Evolutionary conservation across 352 stramenopile genomes (phyloP), one percentile per base, ranked within the genome.

Genomic region (Elongisporangium anandrum): DNA sequence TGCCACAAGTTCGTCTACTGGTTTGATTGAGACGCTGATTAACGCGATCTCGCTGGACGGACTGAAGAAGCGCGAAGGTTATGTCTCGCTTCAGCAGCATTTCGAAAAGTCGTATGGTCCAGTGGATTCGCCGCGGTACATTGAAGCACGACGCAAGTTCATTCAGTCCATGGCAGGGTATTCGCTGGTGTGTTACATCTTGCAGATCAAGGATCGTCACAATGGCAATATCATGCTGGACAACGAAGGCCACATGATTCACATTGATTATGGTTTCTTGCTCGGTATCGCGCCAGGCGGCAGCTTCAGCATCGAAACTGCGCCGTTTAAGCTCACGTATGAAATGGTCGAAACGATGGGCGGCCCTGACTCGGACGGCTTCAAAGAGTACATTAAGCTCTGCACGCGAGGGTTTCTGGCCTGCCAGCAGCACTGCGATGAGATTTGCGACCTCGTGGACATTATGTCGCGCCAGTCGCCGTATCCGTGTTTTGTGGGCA

Each of bases 171-270:
- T 99, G 72, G 97, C 96, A 10, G 98, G 89, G 7, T 99, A 99
- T 81, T 99, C 95, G 47, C 79, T 99, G 19, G 96, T 99, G 48
- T 95, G 81, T 47, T 99, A 99, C 68, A 88, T 99, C 23, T 73
- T 99, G 24, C 95, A 98, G 65, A 93, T 99, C 68, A 99, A 99
- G 70, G 98, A 99, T 79, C 90, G 97, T 7, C 98, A 99, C 90
- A 99, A 99, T 63, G 98, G 97, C 45, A 99, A 99, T 69, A 99
- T 99, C 52, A 99, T 99, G 92, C 89, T 99, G 54, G 97, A 99
- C 75, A 98, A 92, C 50, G 85, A 97, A 75, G 97, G 98, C 15
- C 96, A 98, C 72, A 86, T 99, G 10, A 97, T 99, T 63, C 97
- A 99, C 75, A 99, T 99, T 64, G 98, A 99, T 73, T 99, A 99